phyloP scores from a whole-genome alignment of 2,329 filamentous ascomycete genomes.

The Phaeosphaeriaceae sp. region DNA sequence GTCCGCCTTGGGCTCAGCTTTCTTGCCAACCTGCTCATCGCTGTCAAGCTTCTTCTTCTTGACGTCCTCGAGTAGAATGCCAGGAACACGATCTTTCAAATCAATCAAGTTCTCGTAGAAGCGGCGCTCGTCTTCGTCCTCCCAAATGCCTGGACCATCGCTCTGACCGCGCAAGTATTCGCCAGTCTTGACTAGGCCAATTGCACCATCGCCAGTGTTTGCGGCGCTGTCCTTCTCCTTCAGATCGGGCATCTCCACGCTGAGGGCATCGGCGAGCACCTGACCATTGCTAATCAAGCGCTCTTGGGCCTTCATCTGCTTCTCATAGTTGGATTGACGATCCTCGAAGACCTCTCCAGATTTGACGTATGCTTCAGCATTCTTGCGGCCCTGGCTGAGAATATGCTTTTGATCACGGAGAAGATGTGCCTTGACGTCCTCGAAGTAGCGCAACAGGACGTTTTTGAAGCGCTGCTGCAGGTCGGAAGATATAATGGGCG shows the following conservation, averaged over 20 bases:
- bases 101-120: constrained; percentile 98
- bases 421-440: constrained; percentile 89
- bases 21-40: constrained; percentile 85
- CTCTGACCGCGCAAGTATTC: constrained; percentile 91
- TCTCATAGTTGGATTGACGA: constrained; percentile 93
- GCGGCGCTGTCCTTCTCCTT: constrained; percentile 80
- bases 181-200: constrained; percentile 91
- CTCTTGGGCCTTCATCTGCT: constrained; percentile 89
- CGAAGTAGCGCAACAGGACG: constrained; percentile 85
- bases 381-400: constrained; percentile 84
- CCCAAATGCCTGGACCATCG: constrained; percentile 95
- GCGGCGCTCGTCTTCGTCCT: constrained; percentile 95
- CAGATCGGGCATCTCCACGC: constrained; percentile 91
- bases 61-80: constrained; percentile 88
- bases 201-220: constrained; percentile 73
- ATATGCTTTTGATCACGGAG: constrained; percentile 92
- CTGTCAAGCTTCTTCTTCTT: constrained; percentile 90
- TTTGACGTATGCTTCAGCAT: constrained; percentile 97
- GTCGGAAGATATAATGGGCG: constrained; percentile 76
- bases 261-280: constrained; percentile 84
- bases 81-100: constrained; percentile 92
- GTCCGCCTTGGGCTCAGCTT: constrained; percentile 58
- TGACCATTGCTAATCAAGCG: constrained; percentile 90
- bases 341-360: constrained; percentile 99
- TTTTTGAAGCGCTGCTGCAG: constrained; percentile 86